Conservation (phyloP, 495 filamentous ascomycete genomes). For the Evernia prunastri region DNA sequence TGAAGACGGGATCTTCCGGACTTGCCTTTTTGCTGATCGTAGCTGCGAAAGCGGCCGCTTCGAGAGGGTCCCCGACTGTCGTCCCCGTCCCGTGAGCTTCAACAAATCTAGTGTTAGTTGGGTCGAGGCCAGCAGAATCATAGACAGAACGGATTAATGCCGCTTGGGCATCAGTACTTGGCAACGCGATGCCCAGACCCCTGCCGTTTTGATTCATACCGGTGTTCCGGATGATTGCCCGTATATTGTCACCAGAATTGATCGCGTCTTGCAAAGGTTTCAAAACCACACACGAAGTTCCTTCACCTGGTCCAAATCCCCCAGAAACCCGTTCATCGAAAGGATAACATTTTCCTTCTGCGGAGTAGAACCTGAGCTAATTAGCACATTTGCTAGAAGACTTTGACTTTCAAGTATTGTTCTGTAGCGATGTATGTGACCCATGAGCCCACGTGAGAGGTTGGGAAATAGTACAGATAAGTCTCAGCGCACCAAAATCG, state of each 20-base stretch:
- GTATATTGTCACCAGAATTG: conserved; percentile 34
- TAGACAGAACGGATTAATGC: conserved; percentile 24
- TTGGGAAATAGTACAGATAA: too few relatives aligned
- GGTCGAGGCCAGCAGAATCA: conserved; percentile 19
- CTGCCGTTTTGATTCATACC: conserved; percentile 36
- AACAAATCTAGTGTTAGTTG: conserved; percentile 29
- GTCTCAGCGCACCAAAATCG: too few relatives aligned
- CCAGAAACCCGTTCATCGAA: too few relatives aligned
- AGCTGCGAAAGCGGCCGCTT: conserved; percentile 31
- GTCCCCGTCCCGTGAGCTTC: conserved; percentile 47
- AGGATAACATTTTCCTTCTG: too few relatives aligned
- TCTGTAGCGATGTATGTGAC: too few relatives aligned
- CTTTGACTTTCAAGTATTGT: too few relatives aligned
- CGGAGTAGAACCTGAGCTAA: too few relatives aligned
- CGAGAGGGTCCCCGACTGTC: conserved; percentile 43
- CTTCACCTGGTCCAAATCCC: too few relatives aligned
- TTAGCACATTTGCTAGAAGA: too few relatives aligned
- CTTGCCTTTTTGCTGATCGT: conserved; percentile 17
- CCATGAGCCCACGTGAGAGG: too few relatives aligned
- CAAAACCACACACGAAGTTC: too few relatives aligned
- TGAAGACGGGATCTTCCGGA: conserved; percentile 25
- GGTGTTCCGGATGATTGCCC: conserved; percentile 33
- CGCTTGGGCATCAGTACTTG: conserved; percentile 26
- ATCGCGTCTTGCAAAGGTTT: conserved; percentile 37
- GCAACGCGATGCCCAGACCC: conserved; percentile 33